These are phyloP conservation scores for Lecanosticta acicola DNA, from an alignment of 2,329 filamentous ascomycete genomes.

Conservation along the genomic window DNA sequence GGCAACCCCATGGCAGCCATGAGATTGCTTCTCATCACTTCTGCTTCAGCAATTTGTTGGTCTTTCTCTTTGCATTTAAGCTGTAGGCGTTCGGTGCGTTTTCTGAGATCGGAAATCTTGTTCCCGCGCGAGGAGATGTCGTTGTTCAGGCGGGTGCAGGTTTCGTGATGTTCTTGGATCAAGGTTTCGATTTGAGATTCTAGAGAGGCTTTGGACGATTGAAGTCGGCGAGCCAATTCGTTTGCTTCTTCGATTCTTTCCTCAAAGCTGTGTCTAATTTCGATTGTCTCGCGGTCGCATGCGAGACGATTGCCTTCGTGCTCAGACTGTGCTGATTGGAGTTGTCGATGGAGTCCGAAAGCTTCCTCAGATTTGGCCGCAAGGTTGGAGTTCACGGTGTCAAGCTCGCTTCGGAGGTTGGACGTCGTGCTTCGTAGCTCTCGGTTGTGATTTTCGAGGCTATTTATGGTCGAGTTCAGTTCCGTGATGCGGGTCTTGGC, in stretches of 20 bases:
- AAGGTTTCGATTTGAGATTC: constrained; percentile 1
- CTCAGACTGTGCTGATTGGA: constrained; percentile 11
- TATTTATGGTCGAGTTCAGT: constrained; percentile 5
- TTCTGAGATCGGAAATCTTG: constrained; percentile 20
- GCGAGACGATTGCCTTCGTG: background rate
- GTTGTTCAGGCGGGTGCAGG: too few relatives aligned
- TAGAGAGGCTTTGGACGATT: constrained; percentile 1
- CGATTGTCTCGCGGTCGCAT: constrained; percentile 32
- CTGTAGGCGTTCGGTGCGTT: constrained; percentile 28
- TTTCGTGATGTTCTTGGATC: constrained; percentile 6
- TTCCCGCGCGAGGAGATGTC: constrained; percentile 9
- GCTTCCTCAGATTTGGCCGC: constrained; percentile 9
- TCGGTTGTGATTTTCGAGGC: background rate
- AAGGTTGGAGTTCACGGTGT: constrained; percentile 6
- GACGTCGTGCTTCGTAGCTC: constrained; percentile 8
- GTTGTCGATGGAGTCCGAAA: constrained; percentile 12
- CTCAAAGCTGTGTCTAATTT: constrained; percentile 34
- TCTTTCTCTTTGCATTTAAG: constrained; percentile 33
- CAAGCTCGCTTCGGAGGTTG: constrained; percentile 15
- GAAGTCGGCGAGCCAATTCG: background rate
- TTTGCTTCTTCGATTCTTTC: constrained; percentile 19
- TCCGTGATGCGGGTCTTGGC: constrained; percentile 1
- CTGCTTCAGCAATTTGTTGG: constrained; percentile 34
- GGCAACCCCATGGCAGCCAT: constrained; percentile 35
- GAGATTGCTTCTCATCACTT: constrained; percentile 34